Percentiles rank a stretch among this genome's conserved stretches.
Evolutionary conservation across 257 asterid species (phyloP).

Genomic region (Przewalskia tangutica): DNA sequence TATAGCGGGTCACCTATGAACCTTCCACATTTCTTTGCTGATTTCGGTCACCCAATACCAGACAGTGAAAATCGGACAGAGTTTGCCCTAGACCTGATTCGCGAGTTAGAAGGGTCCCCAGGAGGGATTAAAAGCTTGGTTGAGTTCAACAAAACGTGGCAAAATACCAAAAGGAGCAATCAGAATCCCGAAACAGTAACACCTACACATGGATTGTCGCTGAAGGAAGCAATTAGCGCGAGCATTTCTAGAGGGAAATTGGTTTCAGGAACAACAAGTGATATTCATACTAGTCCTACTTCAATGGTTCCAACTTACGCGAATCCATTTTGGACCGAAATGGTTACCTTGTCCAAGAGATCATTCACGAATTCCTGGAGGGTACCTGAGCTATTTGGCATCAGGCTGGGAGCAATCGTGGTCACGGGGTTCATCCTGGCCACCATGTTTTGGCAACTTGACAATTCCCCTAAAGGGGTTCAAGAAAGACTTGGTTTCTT

Average conservation of each 20-base stretch:
- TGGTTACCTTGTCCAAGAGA: constrained; percentile 39
- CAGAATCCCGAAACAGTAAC: not conserved
- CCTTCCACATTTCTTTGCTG: constrained; percentile 44
- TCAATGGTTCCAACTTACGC: constrained; percentile 51
- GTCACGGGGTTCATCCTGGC: constrained; percentile 68
- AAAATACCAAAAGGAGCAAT: constrained; percentile 18
- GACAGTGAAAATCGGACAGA: constrained; percentile 57
- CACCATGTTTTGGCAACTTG: constrained; percentile 60
- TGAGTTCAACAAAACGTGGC: constrained; percentile 63
- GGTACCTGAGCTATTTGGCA: constrained; percentile 62
- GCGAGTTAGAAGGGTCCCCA: constrained; percentile 59
- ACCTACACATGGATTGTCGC: constrained; percentile 22
- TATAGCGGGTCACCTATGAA: constrained; percentile 58
- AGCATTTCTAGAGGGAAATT: constrained; percentile 70
- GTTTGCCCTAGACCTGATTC: constrained; percentile 63
- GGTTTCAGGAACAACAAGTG: constrained; percentile 41
- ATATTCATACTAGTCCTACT: constrained; percentile 3
- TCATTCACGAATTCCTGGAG: constrained; percentile 49
- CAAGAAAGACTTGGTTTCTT: constrained; percentile 68
- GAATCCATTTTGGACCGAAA: constrained; percentile 55
- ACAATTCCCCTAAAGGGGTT: constrained; percentile 55
- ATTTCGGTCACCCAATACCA: constrained; percentile 72
- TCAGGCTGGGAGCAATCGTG: constrained; percentile 37
- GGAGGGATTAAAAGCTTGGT: constrained; percentile 60
- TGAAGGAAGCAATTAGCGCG: constrained; percentile 60